phyloP scores from a whole-genome alignment of 108 stramenopile species.

The Cyclotella distinguenda region DNA sequence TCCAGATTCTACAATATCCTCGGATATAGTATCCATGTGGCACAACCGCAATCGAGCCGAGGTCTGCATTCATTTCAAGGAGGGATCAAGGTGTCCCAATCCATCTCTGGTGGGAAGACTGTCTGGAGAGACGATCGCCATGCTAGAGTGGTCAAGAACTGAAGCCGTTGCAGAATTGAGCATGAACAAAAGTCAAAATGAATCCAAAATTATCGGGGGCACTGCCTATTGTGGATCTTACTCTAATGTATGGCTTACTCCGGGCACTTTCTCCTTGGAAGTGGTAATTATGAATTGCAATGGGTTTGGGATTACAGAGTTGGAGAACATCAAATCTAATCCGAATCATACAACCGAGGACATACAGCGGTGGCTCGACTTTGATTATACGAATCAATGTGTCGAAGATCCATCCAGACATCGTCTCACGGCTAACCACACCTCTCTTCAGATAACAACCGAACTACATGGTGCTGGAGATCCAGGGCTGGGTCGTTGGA shows the following conservation, averaged over 20 bases:
- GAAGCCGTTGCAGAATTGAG: neutral
- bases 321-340: neutral
- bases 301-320: neutral
- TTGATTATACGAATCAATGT: conserved; percentile 1
- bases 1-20: conserved; percentile 1
- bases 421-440: conserved; percentile 1
- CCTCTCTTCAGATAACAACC: neutral
- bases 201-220: neutral
- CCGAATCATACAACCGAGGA: neutral
- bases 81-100: conserved; percentile 2
- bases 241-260: neutral
- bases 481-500: neutral
- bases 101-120: neutral
- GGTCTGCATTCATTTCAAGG: neutral
- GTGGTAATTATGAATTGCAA: conserved; percentile 14
- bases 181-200: no score
- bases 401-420: neutral
- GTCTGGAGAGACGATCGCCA: neutral
- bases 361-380: neutral
- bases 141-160: conserved; percentile 1
- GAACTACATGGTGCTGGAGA: neutral
- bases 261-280: conserved; percentile 4
- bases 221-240: conserved; percentile 6
- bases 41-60: neutral
- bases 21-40: neutral